A percentile compares a stretch with the other conserved stretches of the same genome.
These are phyloP conservation scores for Blastobotrys muscicola DNA, from an alignment of 805 yeast genomes.

Conservation along the genomic window DNA sequence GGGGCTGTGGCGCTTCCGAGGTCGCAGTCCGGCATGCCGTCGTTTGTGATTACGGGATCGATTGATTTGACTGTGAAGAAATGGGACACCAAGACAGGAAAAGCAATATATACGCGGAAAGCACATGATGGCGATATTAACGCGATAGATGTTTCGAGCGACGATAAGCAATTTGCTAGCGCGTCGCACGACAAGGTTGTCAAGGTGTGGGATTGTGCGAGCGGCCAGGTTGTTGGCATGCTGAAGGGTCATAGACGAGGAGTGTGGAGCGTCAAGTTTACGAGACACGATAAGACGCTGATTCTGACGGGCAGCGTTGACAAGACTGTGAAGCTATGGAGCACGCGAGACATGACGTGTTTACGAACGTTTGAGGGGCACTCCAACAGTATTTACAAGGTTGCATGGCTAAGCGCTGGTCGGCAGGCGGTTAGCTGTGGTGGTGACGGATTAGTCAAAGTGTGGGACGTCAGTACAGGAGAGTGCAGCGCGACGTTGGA, in stretches of 20 bases:
- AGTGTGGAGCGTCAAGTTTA: conserved; percentile 83
- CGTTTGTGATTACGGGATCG: conserved; percentile 71
- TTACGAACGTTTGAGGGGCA: conserved; percentile 86
- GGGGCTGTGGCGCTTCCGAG: conserved; percentile 73
- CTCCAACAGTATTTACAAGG: conserved; percentile 83
- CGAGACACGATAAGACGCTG: conserved; percentile 59
- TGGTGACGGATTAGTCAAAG: conserved; percentile 88
- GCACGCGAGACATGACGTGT: conserved; percentile 65
- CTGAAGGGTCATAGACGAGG: conserved; percentile 90
- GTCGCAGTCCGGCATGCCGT: conserved; percentile 39
- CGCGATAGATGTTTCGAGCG: conserved; percentile 81
- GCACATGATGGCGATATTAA: conserved; percentile 97
- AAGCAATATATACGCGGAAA: conserved; percentile 78
- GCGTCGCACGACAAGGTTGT: conserved; percentile 91
- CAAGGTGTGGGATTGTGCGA: conserved; percentile 75
- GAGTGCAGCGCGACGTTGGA: conserved; percentile 81
- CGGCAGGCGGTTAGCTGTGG: conserved; percentile 65
- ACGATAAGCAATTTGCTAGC: conserved; percentile 79
- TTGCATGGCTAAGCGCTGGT: conserved; percentile 55
- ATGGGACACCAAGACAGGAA: conserved; percentile 49
- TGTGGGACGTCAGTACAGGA: conserved; percentile 74
- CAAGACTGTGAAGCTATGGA: conserved; percentile 85
- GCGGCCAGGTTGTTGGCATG: conserved; percentile 83
- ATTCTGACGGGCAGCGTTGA: conserved; percentile 87
- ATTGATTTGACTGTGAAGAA: conserved; percentile 77